phyloP scores from a whole-genome alignment of 129 eudicot species.

The Arctium lappa region DNA sequence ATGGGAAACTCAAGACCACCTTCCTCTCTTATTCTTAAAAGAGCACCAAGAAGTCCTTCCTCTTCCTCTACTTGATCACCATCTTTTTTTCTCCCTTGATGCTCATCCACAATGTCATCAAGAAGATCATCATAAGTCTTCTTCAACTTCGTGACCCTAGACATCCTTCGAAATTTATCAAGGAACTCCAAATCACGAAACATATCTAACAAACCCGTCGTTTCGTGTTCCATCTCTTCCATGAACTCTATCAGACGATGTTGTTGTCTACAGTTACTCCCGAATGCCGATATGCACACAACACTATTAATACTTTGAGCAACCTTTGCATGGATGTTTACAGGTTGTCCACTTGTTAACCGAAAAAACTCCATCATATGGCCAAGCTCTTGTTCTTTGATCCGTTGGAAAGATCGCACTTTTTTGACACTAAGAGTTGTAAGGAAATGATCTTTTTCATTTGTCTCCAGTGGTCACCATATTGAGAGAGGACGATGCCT shows the following conservation, averaged over 20 bases:
- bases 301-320: neutral
- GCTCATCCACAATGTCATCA: conserved; percentile 2
- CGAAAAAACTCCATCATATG: neutral
- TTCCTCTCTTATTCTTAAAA: neutral
- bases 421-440: conserved; percentile 11
- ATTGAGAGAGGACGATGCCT: neutral
- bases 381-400: neutral
- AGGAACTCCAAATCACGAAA: neutral
- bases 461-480: conserved; percentile 14
- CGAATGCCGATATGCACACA: neutral
- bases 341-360: neutral
- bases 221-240: neutral
- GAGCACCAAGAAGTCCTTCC: conserved; percentile 13
- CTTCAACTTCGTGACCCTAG: neutral
- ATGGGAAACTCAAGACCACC: conserved; percentile 12
- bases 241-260: neutral
- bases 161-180: neutral
- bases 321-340: neutral
- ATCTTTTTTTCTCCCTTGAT: neutral
- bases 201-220: neutral
- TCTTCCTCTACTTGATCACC: neutral
- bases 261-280: conserved; percentile 14
- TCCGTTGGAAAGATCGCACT: neutral
- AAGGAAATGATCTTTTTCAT: neutral
- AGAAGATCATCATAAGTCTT: conserved; percentile 8